These are phyloP conservation scores for Verruconis gallopava DNA, from an alignment of 2,329 filamentous ascomycete genomes.

Conservation along the genomic window DNA sequence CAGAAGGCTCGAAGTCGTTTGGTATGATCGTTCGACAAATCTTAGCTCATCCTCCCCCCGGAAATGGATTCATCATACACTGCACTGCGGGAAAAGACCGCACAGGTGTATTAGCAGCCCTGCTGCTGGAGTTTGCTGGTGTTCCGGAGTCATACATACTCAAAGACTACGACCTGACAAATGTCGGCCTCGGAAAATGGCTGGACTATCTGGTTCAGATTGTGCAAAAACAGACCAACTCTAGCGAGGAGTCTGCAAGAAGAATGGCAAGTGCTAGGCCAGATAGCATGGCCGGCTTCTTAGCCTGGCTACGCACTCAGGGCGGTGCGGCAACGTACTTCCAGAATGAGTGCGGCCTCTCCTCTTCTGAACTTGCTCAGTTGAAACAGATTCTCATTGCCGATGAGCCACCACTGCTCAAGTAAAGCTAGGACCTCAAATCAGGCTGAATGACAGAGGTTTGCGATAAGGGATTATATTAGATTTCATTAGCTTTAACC, in stretches of 20 bases:
- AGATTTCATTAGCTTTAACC: too few species aligned
- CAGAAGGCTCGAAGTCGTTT: constrained; percentile 40
- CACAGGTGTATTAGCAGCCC: constrained; percentile 55
- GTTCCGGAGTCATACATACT: constrained; percentile 48
- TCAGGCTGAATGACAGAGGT: too few species aligned
- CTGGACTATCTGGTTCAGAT: constrained; percentile 27
- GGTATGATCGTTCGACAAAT: constrained; percentile 49
- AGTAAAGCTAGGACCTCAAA: too few species aligned
- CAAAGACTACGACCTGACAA: constrained; percentile 55
- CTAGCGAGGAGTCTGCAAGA: constrained; percentile 15
- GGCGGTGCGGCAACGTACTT: constrained; percentile 54
- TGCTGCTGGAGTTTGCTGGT: constrained; percentile 51
- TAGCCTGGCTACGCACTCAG: constrained; percentile 46
- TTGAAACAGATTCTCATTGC: not conserved
- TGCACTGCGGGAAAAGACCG: constrained; percentile 69
- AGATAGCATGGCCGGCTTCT: constrained; percentile 38
- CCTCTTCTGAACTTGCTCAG: constrained; percentile 17
- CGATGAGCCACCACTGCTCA: constrained; percentile 2
- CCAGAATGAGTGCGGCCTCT: constrained; percentile 43
- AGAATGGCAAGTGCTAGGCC: constrained; percentile 26
- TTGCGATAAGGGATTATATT: too few species aligned
- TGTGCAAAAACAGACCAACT: constrained; percentile 37
- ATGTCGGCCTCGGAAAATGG: constrained; percentile 40
- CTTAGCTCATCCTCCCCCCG: constrained; percentile 18
- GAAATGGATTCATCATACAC: constrained; percentile 37